Evolutionary conservation across 495 filamentous ascomycete species (phyloP).

Genomic region (Aspergillus heteromorphus): DNA sequence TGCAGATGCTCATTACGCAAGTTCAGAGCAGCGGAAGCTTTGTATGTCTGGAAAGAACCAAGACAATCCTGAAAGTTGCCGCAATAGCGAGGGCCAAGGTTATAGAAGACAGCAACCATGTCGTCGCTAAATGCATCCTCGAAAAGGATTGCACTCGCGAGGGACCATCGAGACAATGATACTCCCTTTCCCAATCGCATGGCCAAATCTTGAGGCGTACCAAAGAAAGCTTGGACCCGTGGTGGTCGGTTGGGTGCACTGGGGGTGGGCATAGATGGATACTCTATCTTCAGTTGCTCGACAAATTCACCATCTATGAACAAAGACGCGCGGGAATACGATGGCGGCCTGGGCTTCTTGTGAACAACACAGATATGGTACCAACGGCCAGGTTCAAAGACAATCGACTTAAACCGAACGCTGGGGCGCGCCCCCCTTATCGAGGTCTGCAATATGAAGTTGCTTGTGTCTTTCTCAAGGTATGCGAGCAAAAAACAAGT

Average conservation of each 20-base stretch:
- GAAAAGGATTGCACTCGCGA: slow-evolving; percentile 83
- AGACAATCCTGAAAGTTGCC: slow-evolving; percentile 96
- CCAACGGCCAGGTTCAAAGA: slow-evolving; percentile 72
- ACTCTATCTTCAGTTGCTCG: slow-evolving; percentile 84
- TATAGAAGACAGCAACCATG: slow-evolving; percentile 81
- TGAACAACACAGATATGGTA: slow-evolving; percentile 91
- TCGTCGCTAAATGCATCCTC: slow-evolving; percentile 87
- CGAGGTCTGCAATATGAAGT: slow-evolving; percentile 95
- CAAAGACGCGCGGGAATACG: slow-evolving; percentile 75
- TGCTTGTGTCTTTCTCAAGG: slow-evolving; percentile 87
- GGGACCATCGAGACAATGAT: slow-evolving; percentile 75
- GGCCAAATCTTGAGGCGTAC: slow-evolving; percentile 87
- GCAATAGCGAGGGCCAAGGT: slow-evolving; percentile 82
- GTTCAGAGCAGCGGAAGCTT: slow-evolving; percentile 86
- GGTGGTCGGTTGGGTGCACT: slow-evolving; percentile 49
- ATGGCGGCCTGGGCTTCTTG: slow-evolving; percentile 65
- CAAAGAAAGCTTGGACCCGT: slow-evolving; percentile 85
- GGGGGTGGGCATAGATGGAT: slow-evolving; percentile 60
- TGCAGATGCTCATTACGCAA: slow-evolving; percentile 88
- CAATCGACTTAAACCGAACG: slow-evolving; percentile 81
- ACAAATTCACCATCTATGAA: slow-evolving; percentile 92
- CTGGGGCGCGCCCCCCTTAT: slow-evolving; percentile 80
- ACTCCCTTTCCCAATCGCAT: slow-evolving; percentile 71
- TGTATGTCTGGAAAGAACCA: slow-evolving; percentile 94
- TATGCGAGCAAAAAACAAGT: slow-evolving; percentile 93